Evolutionary conservation across 139 green algal species (phyloP).

Genomic region (Dunaliella primolecta): DNA sequence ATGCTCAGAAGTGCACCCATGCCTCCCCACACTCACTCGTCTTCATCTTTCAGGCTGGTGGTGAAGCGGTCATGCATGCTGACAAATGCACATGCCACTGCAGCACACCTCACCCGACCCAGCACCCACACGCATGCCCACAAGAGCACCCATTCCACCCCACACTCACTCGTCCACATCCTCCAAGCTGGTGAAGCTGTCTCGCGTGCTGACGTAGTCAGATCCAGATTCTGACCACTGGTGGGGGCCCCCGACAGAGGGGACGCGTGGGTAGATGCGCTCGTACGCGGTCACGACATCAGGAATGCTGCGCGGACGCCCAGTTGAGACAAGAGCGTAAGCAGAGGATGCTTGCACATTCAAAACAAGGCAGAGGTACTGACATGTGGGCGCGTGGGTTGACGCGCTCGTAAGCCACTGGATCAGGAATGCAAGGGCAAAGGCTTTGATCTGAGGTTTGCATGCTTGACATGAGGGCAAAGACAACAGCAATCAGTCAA

Average conservation of each 20-base stretch:
- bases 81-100: slow-evolving; percentile 40
- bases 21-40: slow-evolving; percentile 5
- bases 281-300: slow-evolving; percentile 25
- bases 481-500: too few species aligned
- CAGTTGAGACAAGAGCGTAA: background rate
- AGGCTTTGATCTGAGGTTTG: too few species aligned
- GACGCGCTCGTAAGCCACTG: too few species aligned
- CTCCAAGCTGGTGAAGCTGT: slow-evolving; percentile 49
- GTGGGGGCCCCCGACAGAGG: background rate
- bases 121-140: too few species aligned
- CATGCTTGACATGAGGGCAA: too few species aligned
- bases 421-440: too few species aligned
- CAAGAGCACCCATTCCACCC: background rate
- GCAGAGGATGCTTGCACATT: background rate
- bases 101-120: background rate
- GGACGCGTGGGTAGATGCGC: slow-evolving; percentile 19
- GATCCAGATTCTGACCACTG: slow-evolving; percentile 41
- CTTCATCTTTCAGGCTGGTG: slow-evolving; percentile 38
- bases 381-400: too few species aligned
- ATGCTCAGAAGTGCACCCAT: too few species aligned
- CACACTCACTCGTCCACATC: slow-evolving; percentile 23
- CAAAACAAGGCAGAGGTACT: too few species aligned
- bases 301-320: slow-evolving; percentile 26
- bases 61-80: slow-evolving; percentile 51
- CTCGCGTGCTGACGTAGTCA: slow-evolving; percentile 54